These are phyloP conservation scores for Podospora appendiculata DNA, from an alignment of 495 filamentous ascomycete genomes.

Conservation along the genomic window DNA sequence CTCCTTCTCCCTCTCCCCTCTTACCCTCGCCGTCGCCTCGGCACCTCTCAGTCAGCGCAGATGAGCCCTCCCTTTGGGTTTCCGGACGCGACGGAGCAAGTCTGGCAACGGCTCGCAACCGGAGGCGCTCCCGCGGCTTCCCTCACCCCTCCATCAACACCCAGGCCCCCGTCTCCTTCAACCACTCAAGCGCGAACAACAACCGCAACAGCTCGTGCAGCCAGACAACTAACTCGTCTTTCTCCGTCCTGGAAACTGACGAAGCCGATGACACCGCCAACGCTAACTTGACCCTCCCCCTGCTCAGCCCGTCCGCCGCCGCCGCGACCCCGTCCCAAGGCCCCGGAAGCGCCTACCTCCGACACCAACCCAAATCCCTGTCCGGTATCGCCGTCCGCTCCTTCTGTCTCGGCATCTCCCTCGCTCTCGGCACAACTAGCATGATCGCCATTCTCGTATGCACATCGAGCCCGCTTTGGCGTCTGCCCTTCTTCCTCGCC, in stretches of 20 bases:
- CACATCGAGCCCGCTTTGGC: conserved; percentile 57
- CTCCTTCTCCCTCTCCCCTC: neutral
- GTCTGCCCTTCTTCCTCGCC: conserved; percentile 70
- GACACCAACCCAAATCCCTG: conserved; percentile 59
- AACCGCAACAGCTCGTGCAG: neutral
- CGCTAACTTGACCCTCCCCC: conserved; percentile 26
- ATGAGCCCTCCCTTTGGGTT: neutral
- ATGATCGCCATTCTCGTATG: conserved; percentile 33
- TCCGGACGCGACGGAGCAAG: neutral
- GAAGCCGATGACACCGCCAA: conserved; percentile 3
- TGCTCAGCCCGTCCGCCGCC: conserved; percentile 23
- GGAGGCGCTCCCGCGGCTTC: conserved; percentile 1
- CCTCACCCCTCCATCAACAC: conserved; percentile 2
- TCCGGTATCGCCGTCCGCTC: conserved; percentile 70
- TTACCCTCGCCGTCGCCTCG: neutral
- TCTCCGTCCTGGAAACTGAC: neutral
- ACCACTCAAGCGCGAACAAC: neutral
- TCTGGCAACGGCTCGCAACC: neutral
- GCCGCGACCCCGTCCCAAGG: conserved; percentile 4
- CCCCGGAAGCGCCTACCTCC: conserved; percentile 35
- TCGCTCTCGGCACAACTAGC: conserved; percentile 33
- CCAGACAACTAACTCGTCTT: neutral
- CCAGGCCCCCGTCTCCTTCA: neutral
- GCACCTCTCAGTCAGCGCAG: neutral
- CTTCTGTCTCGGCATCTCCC: conserved; percentile 42